These are phyloP conservation scores for Tulasnella sp. DNA, from an alignment of 768 basidiomycete genomes.

Conservation along the genomic window DNA sequence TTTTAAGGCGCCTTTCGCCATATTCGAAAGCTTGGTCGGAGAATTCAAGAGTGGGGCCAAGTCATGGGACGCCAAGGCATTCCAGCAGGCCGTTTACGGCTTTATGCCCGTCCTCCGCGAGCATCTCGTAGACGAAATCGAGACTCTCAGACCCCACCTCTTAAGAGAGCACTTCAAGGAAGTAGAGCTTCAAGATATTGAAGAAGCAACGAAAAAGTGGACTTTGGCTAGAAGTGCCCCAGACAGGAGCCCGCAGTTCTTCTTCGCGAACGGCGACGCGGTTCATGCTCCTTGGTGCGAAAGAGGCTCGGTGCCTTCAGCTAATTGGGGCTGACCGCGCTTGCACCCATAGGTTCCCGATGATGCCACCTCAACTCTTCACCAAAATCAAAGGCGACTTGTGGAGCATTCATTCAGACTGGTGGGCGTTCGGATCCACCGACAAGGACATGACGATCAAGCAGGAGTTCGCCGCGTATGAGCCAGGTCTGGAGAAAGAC, in stretches of 20 bases:
- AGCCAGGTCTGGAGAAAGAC: not conserved
- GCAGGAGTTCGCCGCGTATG: not conserved
- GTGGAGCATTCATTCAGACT: not conserved
- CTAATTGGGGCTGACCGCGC: not conserved
- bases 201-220: not conserved
- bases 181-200: not conserved
- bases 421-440: constrained; percentile 4
- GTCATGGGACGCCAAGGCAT: not conserved
- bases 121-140: constrained; percentile 6
- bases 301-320: too few species aligned
- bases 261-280: constrained; percentile 7
- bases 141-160: not conserved
- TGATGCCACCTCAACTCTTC: not conserved
- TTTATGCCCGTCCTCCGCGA: not conserved
- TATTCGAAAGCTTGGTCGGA: not conserved
- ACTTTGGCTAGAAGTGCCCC: not conserved
- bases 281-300: not conserved
- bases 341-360: not conserved
- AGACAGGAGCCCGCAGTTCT: not conserved
- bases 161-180: not conserved
- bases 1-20: not conserved
- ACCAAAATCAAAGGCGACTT: not conserved
- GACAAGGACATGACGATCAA: not conserved
- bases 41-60: not conserved
- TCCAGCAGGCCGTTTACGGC: not conserved